Conservation (phyloP, 2,329 filamentous ascomycete species). For the Scopulariopsis brevicaulis region DNA sequence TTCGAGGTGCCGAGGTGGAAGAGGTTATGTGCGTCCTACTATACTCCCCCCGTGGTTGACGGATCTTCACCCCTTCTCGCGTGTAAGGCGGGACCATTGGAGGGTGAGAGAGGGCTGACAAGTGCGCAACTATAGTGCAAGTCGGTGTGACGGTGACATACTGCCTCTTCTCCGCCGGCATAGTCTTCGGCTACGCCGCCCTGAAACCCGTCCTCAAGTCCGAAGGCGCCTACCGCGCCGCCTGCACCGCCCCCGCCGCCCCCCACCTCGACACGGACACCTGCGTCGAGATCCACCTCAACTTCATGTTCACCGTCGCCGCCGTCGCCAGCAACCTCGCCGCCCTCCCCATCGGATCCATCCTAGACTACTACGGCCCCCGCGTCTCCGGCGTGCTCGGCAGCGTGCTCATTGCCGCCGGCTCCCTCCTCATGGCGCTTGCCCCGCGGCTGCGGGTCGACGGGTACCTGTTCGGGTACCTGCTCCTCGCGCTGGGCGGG, state of each 20-base stretch:
- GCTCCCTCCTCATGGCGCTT: constrained; percentile 63
- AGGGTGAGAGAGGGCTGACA: not conserved
- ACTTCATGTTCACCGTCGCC: constrained; percentile 87
- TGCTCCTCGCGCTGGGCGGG: constrained; percentile 67
- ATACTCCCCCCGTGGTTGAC: not conserved
- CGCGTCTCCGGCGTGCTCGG: constrained; percentile 64
- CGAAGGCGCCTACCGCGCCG: constrained; percentile 58
- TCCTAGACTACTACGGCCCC: constrained; percentile 75
- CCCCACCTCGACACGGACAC: constrained; percentile 17
- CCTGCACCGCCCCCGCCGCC: constrained; percentile 32
- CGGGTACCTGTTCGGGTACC: constrained; percentile 61
- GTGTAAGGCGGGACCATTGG: no score
- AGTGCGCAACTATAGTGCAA: constrained; percentile 17
- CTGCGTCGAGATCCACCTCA: constrained; percentile 54
- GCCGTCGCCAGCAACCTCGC: constrained; percentile 82
- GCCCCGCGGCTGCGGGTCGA: constrained; percentile 57
- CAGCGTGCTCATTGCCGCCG: constrained; percentile 53
- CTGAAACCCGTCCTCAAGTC: constrained; percentile 69
- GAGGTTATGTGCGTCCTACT: constrained; percentile 32
- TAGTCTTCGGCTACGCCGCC: constrained; percentile 77
- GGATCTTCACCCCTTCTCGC: not conserved
- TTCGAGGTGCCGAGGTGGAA: constrained; percentile 45
- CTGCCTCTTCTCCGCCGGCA: constrained; percentile 40
- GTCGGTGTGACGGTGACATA: constrained; percentile 23
- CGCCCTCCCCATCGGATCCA: constrained; percentile 73